Conservation (phyloP, 768 basidiomycete species). For the Panaeolus cyanescens region DNA sequence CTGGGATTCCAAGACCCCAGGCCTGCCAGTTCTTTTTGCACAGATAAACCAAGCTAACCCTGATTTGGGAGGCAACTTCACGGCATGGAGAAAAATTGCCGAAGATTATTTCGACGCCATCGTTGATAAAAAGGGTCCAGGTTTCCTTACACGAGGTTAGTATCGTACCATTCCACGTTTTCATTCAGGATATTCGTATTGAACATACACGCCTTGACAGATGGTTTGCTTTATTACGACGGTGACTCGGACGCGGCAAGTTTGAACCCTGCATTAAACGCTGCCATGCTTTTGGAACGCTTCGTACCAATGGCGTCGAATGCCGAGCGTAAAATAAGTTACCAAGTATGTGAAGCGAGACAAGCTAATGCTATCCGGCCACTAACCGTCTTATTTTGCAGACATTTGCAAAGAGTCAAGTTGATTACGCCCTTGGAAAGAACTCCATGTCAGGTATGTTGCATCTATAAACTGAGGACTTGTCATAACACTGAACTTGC, state of each 20-base stretch:
- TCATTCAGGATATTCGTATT: not conserved
- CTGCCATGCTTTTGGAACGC: constrained; percentile 79
- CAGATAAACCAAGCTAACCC: constrained; percentile 68
- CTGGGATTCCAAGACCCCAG: constrained; percentile 88
- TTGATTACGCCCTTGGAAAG: constrained; percentile 82
- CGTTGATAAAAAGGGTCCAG: constrained; percentile 56
- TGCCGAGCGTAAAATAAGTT: constrained; percentile 54
- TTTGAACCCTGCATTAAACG: constrained; percentile 85
- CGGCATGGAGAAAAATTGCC: constrained; percentile 67
- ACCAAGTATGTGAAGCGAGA: constrained; percentile 47
- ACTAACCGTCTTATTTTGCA: constrained; percentile 24
- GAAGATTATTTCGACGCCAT: constrained; percentile 79
- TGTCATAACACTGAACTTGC: not conserved
- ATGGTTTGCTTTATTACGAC: constrained; percentile 79
- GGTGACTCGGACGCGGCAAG: constrained; percentile 82
- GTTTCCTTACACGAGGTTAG: constrained; percentile 64
- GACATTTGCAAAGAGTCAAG: constrained; percentile 74
- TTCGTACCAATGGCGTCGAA: constrained; percentile 77
- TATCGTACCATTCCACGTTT: not conserved
- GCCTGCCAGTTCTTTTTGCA: constrained; percentile 70
- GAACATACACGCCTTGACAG: constrained; percentile 35
- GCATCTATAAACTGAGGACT: not conserved
- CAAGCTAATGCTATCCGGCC: not conserved
- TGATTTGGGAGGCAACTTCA: constrained; percentile 53
- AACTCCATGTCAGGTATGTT: constrained; percentile 84